phyloP scores from a whole-genome alignment of 495 filamentous ascomycete genomes.

The Podospora conica region DNA sequence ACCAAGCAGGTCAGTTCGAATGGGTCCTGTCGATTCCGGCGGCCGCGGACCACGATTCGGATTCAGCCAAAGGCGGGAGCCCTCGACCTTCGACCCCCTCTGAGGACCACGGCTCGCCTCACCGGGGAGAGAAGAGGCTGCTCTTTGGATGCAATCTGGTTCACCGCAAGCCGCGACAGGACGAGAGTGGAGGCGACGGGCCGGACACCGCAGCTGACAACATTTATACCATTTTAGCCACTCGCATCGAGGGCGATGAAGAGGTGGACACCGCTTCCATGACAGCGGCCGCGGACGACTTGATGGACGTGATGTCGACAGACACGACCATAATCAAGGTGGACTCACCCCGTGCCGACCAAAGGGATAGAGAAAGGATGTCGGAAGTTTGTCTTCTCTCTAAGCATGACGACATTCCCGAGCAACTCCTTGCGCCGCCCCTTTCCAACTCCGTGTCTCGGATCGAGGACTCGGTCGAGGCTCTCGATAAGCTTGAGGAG shows the following conservation, averaged over 20 bases:
- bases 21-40: constrained; percentile 37
- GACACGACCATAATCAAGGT: constrained; percentile 14
- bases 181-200: background rate
- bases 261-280: constrained; percentile 5
- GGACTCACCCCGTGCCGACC: constrained; percentile 7
- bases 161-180: constrained; percentile 21
- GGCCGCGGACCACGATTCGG: background rate
- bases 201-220: constrained; percentile 11
- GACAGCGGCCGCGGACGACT: constrained; percentile 5
- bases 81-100: constrained; percentile 10
- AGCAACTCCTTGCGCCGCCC: constrained; percentile 31
- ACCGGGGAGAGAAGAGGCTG: constrained; percentile 22
- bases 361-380: constrained; percentile 10
- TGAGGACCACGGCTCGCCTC: constrained; percentile 11
- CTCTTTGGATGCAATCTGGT: constrained; percentile 45
- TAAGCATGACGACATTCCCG: constrained; percentile 32
- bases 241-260: constrained; percentile 24
- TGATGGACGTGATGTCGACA: background rate
- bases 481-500: constrained; percentile 63
- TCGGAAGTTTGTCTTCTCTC: constrained; percentile 15
- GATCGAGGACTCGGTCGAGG: constrained; percentile 65
- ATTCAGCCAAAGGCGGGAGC: constrained; percentile 11
- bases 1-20: constrained; percentile 47
- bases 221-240: constrained; percentile 32
- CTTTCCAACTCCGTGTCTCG: constrained; percentile 42